phyloP scores from a whole-genome alignment of 2,329 filamentous ascomycete species.

The Neurospora crassa region DNA sequence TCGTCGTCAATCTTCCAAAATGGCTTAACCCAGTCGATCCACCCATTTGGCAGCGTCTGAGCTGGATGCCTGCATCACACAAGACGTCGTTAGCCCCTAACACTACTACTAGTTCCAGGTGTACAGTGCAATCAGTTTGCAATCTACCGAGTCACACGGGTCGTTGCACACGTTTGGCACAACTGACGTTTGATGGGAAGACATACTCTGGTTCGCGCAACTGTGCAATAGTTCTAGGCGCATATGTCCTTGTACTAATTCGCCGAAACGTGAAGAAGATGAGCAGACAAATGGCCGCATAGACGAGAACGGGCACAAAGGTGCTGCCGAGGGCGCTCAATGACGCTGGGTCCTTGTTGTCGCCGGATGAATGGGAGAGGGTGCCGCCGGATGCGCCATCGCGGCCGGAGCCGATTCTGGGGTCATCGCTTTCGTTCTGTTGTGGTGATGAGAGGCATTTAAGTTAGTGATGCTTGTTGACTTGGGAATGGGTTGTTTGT shows the following conservation, averaged over 20 bases:
- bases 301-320: slow-evolving; percentile 41
- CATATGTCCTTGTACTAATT: slow-evolving; percentile 42
- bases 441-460: not conserved
- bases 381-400: slow-evolving; percentile 31
- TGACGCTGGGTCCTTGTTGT: slow-evolving; percentile 26
- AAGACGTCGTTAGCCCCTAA: not conserved
- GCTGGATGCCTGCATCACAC: slow-evolving; percentile 39
- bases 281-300: slow-evolving; percentile 37
- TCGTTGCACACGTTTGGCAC: not conserved
- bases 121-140: not conserved
- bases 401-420: slow-evolving; percentile 33
- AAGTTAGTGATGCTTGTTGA: not conserved
- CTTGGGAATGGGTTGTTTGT: not conserved
- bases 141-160: not conserved
- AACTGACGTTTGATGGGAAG: slow-evolving; percentile 45
- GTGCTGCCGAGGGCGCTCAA: slow-evolving; percentile 36
- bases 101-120: not conserved
- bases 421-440: slow-evolving; percentile 26
- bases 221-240: slow-evolving; percentile 41
- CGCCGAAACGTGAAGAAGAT: slow-evolving; percentile 42
- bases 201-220: slow-evolving; percentile 45
- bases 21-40: slow-evolving; percentile 51
- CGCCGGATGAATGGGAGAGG: slow-evolving; percentile 25
- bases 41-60: slow-evolving; percentile 43
- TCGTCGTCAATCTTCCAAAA: slow-evolving; percentile 61